A percentile compares a stretch with the other conserved stretches of the same genome.
phyloP scores from a whole-genome alignment of 805 yeast genomes.

The Hanseniaspora occidentalis region DNA sequence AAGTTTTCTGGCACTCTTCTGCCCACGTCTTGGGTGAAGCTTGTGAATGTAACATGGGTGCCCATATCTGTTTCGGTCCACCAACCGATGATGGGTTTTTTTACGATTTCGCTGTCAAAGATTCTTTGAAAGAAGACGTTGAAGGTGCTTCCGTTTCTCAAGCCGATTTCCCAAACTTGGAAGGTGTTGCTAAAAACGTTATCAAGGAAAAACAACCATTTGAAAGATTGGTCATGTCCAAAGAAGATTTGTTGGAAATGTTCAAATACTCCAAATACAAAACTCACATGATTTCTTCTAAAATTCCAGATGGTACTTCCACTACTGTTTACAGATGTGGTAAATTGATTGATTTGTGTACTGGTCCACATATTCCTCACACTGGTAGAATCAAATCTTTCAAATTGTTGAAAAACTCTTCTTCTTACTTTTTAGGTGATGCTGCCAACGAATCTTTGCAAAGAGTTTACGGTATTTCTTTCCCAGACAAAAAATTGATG shows the following conservation, averaged over 20 bases:
- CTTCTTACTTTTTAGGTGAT: slow-evolving; percentile 93
- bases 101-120: slow-evolving; percentile 77
- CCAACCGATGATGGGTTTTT: slow-evolving; percentile 97
- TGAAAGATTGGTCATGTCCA: slow-evolving; percentile 83
- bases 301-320: slow-evolving; percentile 91
- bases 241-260: slow-evolving; percentile 86
- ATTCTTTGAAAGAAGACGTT: slow-evolving; percentile 34
- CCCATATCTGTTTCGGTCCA: slow-evolving; percentile 88
- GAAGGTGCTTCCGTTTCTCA: slow-evolving; percentile 65
- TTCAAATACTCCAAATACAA: slow-evolving; percentile 93
- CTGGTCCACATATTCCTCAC: slow-evolving; percentile 96
- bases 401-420: slow-evolving; percentile 88
- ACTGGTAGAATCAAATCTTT: slow-evolving; percentile 93
- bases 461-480: slow-evolving; percentile 93
- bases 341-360: slow-evolving; percentile 89
- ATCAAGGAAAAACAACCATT: slow-evolving; percentile 92
- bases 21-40: slow-evolving; percentile 98
- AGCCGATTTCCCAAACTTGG: slow-evolving; percentile 73
- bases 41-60: slow-evolving; percentile 91
- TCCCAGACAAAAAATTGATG: slow-evolving; percentile 96
- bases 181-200: slow-evolving; percentile 75
- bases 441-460: slow-evolving; percentile 87
- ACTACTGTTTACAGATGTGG: slow-evolving; percentile 98
- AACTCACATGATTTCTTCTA: slow-evolving; percentile 71
- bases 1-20: slow-evolving; percentile 97